These are phyloP conservation scores for Malus hybrid DNA, from an alignment of 331 rosid genomes.

Conservation along the genomic window DNA sequence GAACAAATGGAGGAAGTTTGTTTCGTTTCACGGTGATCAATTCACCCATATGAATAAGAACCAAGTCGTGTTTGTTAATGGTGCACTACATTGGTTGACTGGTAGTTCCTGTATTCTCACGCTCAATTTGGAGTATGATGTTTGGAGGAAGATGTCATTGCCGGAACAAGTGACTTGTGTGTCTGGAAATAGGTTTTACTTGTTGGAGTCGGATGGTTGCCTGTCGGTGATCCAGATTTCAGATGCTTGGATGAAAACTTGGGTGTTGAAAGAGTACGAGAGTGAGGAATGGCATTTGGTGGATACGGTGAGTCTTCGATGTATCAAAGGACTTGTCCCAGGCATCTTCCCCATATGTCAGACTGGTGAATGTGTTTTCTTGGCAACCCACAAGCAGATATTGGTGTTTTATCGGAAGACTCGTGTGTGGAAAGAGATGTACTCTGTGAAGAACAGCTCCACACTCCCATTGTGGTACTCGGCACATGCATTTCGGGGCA, in stretches of 20 bases:
- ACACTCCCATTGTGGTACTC: constrained; percentile 78
- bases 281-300: constrained; percentile 60
- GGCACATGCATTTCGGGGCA: constrained; percentile 63
- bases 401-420: constrained; percentile 61
- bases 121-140: constrained; percentile 62
- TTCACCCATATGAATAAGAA: constrained; percentile 80
- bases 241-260: constrained; percentile 72
- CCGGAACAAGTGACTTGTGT: constrained; percentile 44
- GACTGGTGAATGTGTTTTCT: constrained; percentile 43
- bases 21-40: constrained; percentile 58
- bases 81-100: constrained; percentile 72
- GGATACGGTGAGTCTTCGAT: constrained; percentile 75
- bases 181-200: constrained; percentile 49
- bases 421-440: constrained; percentile 87
- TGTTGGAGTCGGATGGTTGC: constrained; percentile 61
- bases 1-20: constrained; percentile 75
- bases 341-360: constrained; percentile 79
- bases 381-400: constrained; percentile 82
- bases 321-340: constrained; percentile 75
- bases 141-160: constrained; percentile 63
- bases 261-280: constrained; percentile 58
- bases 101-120: constrained; percentile 44
- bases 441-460: constrained; percentile 57
- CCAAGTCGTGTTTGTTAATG: constrained; percentile 66
- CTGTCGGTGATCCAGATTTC: constrained; percentile 72